Conservation (phyloP, 495 filamentous ascomycete species). For the Daldinia concentrica region DNA sequence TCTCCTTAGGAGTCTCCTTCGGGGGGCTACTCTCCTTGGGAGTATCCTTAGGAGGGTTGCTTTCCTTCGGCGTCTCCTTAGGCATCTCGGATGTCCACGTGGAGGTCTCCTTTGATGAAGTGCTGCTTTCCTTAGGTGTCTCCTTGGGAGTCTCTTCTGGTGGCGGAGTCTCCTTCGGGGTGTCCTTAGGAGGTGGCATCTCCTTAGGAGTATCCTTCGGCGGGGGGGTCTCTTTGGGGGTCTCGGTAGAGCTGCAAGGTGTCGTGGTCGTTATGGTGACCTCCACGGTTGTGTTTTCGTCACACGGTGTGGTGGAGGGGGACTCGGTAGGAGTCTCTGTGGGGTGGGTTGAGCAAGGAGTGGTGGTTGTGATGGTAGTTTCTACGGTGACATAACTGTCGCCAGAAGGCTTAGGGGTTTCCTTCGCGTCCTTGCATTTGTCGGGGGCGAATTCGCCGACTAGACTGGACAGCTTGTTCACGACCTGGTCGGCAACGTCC, state of each 20-base stretch:
- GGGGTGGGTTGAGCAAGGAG: neutral
- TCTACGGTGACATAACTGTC: neutral
- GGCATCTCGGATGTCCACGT: neutral
- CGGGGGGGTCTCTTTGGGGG: neutral
- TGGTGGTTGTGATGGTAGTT: conserved; percentile 31
- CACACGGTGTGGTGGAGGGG: neutral
- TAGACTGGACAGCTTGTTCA: conserved; percentile 46
- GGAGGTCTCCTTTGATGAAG: neutral
- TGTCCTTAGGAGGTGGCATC: neutral
- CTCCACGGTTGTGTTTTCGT: neutral
- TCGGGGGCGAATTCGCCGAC: conserved; percentile 17
- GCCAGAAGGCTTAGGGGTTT: neutral
- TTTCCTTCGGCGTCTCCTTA: neutral
- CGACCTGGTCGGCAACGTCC: conserved; percentile 47
- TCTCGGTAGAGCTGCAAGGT: neutral
- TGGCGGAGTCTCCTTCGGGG: neutral
- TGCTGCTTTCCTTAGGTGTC: neutral
- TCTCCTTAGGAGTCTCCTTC: neutral
- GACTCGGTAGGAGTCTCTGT: neutral
- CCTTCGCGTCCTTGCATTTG: conserved; percentile 34
- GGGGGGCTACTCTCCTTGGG: neutral
- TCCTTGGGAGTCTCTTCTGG: neutral
- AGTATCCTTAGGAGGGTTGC: neutral
- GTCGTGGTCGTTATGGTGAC: conserved; percentile 1
- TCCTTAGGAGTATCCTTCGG: neutral